Evolutionary conservation across 306 rosid genomes (phyloP).

Genomic region (Chamaecrista fasciculata): DNA sequence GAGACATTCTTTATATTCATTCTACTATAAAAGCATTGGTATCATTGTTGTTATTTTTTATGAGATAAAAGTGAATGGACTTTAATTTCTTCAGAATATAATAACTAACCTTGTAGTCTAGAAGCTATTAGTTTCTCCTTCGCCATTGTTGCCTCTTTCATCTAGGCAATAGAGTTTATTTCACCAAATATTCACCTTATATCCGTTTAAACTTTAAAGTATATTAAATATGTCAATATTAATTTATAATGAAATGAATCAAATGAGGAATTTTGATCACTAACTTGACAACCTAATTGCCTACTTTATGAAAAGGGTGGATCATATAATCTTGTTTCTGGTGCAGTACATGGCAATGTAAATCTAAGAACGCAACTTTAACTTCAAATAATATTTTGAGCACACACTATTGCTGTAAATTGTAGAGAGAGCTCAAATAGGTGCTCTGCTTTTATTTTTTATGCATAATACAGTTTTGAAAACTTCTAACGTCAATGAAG

Average conservation of each 20-base stretch:
- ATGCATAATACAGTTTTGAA: not conserved
- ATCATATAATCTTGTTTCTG: not conserved
- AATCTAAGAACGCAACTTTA: not conserved
- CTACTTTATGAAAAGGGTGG: not conserved
- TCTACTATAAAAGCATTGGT: not conserved
- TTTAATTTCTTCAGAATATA: conserved; percentile 24
- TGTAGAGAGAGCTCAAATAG: conserved; percentile 5
- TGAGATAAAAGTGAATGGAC: not conserved
- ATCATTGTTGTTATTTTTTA: not conserved
- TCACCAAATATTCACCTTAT: conserved; percentile 1
- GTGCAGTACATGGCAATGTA: not conserved
- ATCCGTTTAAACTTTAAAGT: conserved; percentile 7
- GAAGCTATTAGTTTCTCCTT: conserved; percentile 12
- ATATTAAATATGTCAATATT: not conserved
- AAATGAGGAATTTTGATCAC: conserved; percentile 8
- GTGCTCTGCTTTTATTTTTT: not conserved
- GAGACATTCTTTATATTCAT: not conserved
- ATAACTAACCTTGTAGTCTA: not conserved
- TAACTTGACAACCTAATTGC: not conserved
- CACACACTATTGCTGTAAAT: not conserved
- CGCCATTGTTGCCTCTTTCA: not conserved
- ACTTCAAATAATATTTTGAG: not conserved
- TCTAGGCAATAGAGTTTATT: conserved; percentile 2
- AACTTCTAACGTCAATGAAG: not conserved
- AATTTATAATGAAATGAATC: conserved; percentile 2